Evolutionary conservation across 1,139 yeast genomes (phyloP), one percentile per base, ranked within the genome.

Genomic region (Ogataea hybrid): DNA sequence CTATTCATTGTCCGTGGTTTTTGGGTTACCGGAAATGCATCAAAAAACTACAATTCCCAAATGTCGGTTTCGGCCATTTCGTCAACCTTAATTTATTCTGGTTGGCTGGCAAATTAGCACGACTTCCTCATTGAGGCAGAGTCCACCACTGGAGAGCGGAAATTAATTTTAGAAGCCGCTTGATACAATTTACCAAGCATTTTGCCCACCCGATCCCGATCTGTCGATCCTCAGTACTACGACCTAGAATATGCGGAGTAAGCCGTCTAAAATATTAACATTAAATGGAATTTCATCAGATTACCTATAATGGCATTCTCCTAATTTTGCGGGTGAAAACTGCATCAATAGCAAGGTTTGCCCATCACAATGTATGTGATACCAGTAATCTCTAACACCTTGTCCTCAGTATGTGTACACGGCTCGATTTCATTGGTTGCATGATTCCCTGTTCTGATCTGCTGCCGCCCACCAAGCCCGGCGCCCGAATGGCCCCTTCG

Each of bases 281-380:
- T 21, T 14, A 10, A 28, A 20, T 35, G 25, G 25, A 20, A 8
- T 25, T 25, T 35, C 32, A 18, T 20, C 17, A 33, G 23, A 39
- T 39, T 39, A 14, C 42, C 42, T 33, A 34, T 34, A 39, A 28
- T 11, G 42, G 42, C 31, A 39, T 28, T 22, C 21, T 39, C 42
- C 42, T 29, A 34, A 15, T 39, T 39, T 39, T 18, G 38, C 37
- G 35, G 42, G 42, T 39, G 37, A 10, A 11, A 14, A 20, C 16
- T 35, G 32, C 32, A 35, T 35, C 23, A 28, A 25, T 28, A 15
- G 40, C 35, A 31, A 2, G n/a, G 12, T 7, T 18, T 6, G 20
- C 8, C 20, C 20, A 6, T 18, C 20, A 2, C 20, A 18, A 18
- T 18, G 20, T 18, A 18, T 6, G 20, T 6, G 7, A 8, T 18